These are phyloP conservation scores for Dipteronia dyeriana DNA, from an alignment of 345 rosid species.

Conservation along the genomic window DNA sequence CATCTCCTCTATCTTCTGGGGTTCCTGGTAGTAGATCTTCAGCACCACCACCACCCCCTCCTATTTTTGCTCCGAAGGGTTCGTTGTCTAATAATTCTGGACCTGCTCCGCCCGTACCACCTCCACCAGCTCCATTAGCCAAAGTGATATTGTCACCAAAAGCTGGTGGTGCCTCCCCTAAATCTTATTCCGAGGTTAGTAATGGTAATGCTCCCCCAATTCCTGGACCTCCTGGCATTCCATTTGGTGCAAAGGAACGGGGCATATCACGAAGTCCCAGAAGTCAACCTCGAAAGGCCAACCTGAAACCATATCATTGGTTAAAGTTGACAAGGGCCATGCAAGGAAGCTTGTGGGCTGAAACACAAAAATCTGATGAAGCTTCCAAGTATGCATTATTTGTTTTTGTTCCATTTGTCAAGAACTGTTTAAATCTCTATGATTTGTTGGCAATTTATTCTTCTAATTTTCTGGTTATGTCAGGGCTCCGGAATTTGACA, in stretches of 20 bases:
- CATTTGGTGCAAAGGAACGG: conserved; percentile 51
- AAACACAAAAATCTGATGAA: conserved; percentile 74
- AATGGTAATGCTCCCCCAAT: conserved; percentile 61
- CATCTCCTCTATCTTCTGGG: conserved; percentile 36
- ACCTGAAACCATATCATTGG: conserved; percentile 89
- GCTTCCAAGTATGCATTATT: conserved; percentile 51
- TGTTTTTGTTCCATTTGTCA: conserved; percentile 15
- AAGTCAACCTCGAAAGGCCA: conserved; percentile 58
- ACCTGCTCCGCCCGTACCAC: conserved; percentile 50
- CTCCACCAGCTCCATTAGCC: conserved; percentile 57
- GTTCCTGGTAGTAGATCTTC: conserved; percentile 24
- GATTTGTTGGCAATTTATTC: conserved; percentile 6
- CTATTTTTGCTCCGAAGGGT: conserved; percentile 26
- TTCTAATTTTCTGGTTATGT: conserved; percentile 27
- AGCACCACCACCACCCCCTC: conserved; percentile 34
- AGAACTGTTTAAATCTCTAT: neutral
- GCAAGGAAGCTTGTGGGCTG: conserved; percentile 92
- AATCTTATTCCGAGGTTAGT: conserved; percentile 37
- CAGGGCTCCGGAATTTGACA: conserved; percentile 82
- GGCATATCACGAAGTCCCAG: conserved; percentile 46
- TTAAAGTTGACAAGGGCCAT: conserved; percentile 83
- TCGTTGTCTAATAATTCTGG: conserved; percentile 22
- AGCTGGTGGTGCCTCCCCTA: conserved; percentile 22
- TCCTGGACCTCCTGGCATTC: conserved; percentile 60
- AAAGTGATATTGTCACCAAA: conserved; percentile 29